Conservation (phyloP, 2,329 filamentous ascomycete genomes). For the Pestalotiopsis sp. region DNA sequence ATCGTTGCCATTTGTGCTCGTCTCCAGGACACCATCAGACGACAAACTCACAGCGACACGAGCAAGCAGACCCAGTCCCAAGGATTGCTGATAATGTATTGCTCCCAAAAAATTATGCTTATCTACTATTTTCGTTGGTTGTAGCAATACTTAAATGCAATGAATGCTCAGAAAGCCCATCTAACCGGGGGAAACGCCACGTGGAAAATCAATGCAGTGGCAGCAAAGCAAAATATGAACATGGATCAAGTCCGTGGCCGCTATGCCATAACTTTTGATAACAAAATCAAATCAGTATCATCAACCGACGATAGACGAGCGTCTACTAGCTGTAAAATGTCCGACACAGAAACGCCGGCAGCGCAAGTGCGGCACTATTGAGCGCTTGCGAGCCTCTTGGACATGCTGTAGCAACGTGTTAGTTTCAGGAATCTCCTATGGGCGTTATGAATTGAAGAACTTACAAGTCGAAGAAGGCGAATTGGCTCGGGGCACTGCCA, state of each 20-base stretch:
- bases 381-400: slow-evolving; percentile 61
- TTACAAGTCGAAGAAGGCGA: slow-evolving; percentile 98
- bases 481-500: slow-evolving; percentile 89
- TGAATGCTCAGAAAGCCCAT: not conserved
- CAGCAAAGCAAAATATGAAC: not conserved
- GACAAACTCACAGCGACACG: no score
- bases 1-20: not conserved
- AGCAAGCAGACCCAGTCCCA: no score
- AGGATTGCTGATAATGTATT: no score
- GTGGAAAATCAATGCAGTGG: not conserved
- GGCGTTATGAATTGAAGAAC: slow-evolving; percentile 39
- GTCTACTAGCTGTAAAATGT: no score
- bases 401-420: slow-evolving; percentile 57
- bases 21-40: not conserved
- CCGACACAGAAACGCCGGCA: no score
- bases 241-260: not conserved
- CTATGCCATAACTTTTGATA: not conserved
- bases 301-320: no score
- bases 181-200: not conserved
- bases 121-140: not conserved
- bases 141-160: not conserved
- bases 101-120: not conserved
- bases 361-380: slow-evolving; percentile 19
- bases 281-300: not conserved
- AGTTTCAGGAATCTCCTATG: slow-evolving; percentile 26